Evolutionary conservation across 805 yeast genomes (phyloP).

Genomic region (Yarrowia divulgata): DNA sequence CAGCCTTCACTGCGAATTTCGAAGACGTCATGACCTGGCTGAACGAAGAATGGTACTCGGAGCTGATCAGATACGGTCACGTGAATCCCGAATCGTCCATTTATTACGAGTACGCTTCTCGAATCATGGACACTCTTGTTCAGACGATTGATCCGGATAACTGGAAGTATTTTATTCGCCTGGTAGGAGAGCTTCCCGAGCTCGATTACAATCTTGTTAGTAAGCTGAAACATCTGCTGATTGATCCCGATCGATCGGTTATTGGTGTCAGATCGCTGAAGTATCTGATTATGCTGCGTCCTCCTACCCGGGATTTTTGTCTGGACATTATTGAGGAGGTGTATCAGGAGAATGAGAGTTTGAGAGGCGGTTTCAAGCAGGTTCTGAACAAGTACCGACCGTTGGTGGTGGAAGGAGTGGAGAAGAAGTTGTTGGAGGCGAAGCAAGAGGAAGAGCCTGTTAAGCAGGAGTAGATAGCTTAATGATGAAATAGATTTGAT

Average conservation of each 20-base stretch:
- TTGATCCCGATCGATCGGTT: conserved; percentile 82
- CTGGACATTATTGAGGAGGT: conserved; percentile 50
- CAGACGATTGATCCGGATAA: conserved; percentile 86
- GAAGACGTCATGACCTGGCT: conserved; percentile 89
- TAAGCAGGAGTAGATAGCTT: not conserved
- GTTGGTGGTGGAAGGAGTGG: conserved; percentile 30
- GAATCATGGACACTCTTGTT: conserved; percentile 75
- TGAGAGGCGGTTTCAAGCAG: conserved; percentile 43
- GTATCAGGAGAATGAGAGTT: conserved; percentile 44
- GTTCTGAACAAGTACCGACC: conserved; percentile 49
- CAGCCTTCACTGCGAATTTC: conserved; percentile 72
- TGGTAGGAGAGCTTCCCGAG: conserved; percentile 86
- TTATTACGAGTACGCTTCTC: conserved; percentile 74
- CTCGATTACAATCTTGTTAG: conserved; percentile 67
- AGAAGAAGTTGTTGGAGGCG: conserved; percentile 12
- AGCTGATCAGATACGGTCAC: conserved; percentile 50
- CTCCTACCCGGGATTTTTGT: conserved; percentile 69
- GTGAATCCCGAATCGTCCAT: conserved; percentile 42
- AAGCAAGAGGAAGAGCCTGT: not conserved
- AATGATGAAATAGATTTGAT: no score
- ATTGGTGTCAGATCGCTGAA: conserved; percentile 85
- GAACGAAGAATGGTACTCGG: conserved; percentile 91
- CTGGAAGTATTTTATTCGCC: conserved; percentile 77
- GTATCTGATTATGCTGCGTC: conserved; percentile 83
- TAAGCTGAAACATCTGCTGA: conserved; percentile 74